Evolutionary conservation across 768 basidiomycete genomes (phyloP), one percentile per base, ranked within the genome.

Genomic region (Phanerochaete sordida): DNA sequence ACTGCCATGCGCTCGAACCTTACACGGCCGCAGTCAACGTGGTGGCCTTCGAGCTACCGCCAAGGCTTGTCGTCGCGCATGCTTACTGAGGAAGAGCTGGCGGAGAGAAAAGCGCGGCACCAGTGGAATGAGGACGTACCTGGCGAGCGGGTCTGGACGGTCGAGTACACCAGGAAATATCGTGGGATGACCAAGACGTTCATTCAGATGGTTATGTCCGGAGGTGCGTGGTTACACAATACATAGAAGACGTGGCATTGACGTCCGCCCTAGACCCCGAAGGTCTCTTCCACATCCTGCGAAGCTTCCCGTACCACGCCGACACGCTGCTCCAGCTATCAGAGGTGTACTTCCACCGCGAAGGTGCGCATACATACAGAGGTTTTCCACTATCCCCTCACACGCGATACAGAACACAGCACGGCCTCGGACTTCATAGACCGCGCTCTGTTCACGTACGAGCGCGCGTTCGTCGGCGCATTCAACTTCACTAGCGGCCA

Each of bases 401-500:
- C 19, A 2, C 21, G 4, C 21, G 6, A 45, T 43, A 12, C 57
- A 93, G 94, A 97, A 69, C 85, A 94, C 66, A 80, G 87, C 37
- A 84, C 87, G 56, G 92, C 93, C 0, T 85, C 91, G 3, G 94
- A 97, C 61, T 93, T 85, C 66, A 85, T 94, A n/a, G 90, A 93
- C 58, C 84, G 95, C n/a, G 91, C 95, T 0, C 72, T 99, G 16
- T 98, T 95, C 75, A 87, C 94, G 0, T 97, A 95, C 62, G 95
- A 98, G 67, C 85, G 94, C 13, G 86, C 91, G 12, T 91, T 98
- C 65, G 81, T 93, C 16, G 92, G 94, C 2, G 78, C 88, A 0
- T 96, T 95, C 78, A 92, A 83, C 64, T 87, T 97, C 72, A 86
- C 92, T 1, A 84, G 75, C 35, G 96, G 95, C 8, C 74, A 80